Conservation (phyloP, 164 flowering plant genomes). For the Aristolochia californica region DNA sequence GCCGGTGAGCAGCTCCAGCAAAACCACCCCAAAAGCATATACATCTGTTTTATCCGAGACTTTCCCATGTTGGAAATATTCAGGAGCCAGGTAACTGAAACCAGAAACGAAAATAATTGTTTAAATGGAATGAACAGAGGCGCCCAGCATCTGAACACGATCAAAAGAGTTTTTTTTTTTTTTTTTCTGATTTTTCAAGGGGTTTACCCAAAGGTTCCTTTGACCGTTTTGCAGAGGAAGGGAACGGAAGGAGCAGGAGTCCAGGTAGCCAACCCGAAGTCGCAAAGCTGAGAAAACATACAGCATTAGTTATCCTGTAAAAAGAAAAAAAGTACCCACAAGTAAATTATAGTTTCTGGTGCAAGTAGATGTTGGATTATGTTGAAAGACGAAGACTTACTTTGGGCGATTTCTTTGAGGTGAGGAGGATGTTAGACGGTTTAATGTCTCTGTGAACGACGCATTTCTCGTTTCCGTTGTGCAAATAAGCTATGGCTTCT, state of each 20-base stretch:
- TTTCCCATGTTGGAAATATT: slow-evolving; percentile 94
- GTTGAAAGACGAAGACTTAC: slow-evolving; percentile 17
- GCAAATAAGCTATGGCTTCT: slow-evolving; percentile 65
- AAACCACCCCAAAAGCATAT: slow-evolving; percentile 83
- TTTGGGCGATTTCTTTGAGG: slow-evolving; percentile 71
- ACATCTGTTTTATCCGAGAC: slow-evolving; percentile 91
- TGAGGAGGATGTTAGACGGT: slow-evolving; percentile 84
- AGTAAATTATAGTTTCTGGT: background rate
- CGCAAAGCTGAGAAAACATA: slow-evolving; percentile 59
- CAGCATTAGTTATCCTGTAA: background rate
- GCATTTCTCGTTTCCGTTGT: slow-evolving; percentile 73
- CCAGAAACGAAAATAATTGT: background rate
- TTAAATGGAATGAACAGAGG: background rate
- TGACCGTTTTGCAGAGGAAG: slow-evolving; percentile 92
- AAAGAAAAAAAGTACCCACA: background rate
- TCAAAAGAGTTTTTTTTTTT: background rate
- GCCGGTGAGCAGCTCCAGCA: slow-evolving; percentile 76
- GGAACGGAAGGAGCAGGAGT: slow-evolving; percentile 84
- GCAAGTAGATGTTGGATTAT: background rate
- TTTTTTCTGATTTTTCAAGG: background rate
- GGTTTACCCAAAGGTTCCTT: slow-evolving; percentile 96
- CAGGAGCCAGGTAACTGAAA: slow-evolving; percentile 85
- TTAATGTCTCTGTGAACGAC: slow-evolving; percentile 91
- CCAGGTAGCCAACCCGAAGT: slow-evolving; percentile 93
- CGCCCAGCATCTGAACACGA: background rate